phyloP scores from a whole-genome alignment of 306 rosid species.

The Sesbania bispinosa region DNA sequence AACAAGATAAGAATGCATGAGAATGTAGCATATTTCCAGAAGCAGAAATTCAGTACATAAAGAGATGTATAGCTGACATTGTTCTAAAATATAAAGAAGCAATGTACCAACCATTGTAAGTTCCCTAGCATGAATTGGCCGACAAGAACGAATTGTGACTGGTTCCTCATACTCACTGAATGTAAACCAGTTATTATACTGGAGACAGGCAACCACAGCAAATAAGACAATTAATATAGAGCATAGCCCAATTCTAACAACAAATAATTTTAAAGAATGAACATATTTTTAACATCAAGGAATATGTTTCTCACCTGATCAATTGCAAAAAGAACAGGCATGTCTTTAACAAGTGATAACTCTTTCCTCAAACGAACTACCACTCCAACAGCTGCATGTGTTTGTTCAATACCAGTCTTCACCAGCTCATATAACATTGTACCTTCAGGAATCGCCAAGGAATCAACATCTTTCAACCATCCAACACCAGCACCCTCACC shows the following conservation, averaged over 20 bases:
- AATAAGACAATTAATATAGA: constrained; percentile 16
- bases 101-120: constrained; percentile 66
- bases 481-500: constrained; percentile 99
- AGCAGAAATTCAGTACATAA: background rate
- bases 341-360: constrained; percentile 79
- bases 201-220: constrained; percentile 35
- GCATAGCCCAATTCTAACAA: constrained; percentile 1
- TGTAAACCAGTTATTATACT: constrained; percentile 96
- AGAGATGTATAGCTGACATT: background rate
- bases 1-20: constrained; percentile 10
- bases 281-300: constrained; percentile 15
- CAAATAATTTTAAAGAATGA: background rate
- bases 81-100: constrained; percentile 14
- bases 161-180: constrained; percentile 92
- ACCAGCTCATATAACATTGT: constrained; percentile 77
- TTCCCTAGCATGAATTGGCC: constrained; percentile 84
- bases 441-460: constrained; percentile 74
- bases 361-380: constrained; percentile 91
- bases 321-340: constrained; percentile 91
- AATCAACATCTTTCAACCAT: constrained; percentile 82
- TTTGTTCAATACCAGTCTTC: constrained; percentile 75
- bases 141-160: constrained; percentile 72
- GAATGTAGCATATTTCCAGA: background rate
- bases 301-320: constrained; percentile 71
- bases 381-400: constrained; percentile 94